phyloP scores from a whole-genome alignment of 2,329 filamentous ascomycete species.

The Verticillium nubilum region DNA sequence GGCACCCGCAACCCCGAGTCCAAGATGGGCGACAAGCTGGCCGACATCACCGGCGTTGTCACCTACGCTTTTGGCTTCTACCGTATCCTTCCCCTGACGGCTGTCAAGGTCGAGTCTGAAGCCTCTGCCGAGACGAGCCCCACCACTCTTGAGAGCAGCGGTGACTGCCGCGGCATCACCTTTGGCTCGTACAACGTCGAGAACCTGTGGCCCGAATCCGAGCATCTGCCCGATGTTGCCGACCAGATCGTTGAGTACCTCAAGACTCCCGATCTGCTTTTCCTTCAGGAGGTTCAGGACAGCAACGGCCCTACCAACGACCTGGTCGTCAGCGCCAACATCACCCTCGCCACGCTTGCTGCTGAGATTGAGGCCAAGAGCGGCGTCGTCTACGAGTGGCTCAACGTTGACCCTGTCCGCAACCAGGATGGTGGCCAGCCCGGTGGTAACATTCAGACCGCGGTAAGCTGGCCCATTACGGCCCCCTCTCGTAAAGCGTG shows the following conservation, averaged over 20 bases:
- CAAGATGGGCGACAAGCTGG: conserved; percentile 59
- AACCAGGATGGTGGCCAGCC: conserved; percentile 60
- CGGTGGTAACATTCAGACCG: conserved; percentile 66
- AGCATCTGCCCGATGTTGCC: conserved; percentile 53
- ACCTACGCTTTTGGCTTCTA: conserved; percentile 64
- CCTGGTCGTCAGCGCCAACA: conserved; percentile 48
- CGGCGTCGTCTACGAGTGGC: conserved; percentile 52
- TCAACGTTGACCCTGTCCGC: conserved; percentile 54
- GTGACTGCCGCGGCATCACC: conserved; percentile 56
- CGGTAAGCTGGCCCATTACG: conserved; percentile 19
- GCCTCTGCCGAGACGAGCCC: conserved; percentile 41
- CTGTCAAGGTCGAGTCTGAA: conserved; percentile 41
- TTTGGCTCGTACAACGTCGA: conserved; percentile 66
- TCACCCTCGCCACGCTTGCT: conserved; percentile 52
- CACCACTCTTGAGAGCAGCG: conserved; percentile 46
- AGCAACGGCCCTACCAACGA: conserved; percentile 57
- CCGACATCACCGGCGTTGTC: conserved; percentile 64
- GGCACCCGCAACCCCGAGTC: conserved; percentile 56
- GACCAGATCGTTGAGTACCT: conserved; percentile 61
- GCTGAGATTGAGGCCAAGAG: conserved; percentile 43
- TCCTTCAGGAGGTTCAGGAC: conserved; percentile 68
- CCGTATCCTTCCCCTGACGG: conserved; percentile 58
- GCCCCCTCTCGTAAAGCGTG: too few relatives aligned
- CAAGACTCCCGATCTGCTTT: conserved; percentile 58
- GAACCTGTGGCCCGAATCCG: conserved; percentile 54